phyloP scores from a whole-genome alignment of 164 flowering plant species.

The Sedum album region DNA sequence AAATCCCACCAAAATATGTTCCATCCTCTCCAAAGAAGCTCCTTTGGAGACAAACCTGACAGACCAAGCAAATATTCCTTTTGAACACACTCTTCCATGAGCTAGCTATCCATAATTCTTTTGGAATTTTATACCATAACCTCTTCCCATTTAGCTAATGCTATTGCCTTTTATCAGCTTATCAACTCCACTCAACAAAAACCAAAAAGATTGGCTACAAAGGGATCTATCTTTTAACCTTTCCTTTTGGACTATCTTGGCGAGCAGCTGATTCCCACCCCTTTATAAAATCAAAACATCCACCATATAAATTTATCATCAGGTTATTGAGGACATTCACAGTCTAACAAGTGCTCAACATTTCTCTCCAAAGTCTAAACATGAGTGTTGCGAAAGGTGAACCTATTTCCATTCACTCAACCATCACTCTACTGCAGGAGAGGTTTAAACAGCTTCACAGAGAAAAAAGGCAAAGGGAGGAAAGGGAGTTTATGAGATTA shows the following conservation, averaged over 20 bases:
- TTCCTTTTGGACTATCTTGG: conserved; percentile 42
- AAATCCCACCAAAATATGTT: conserved; percentile 15
- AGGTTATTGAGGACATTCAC: neutral
- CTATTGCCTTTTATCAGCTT: conserved; percentile 21
- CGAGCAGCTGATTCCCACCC: conserved; percentile 44
- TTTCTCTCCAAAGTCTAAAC: neutral
- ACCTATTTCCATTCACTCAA: conserved; percentile 18
- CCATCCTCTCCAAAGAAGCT: conserved; percentile 34
- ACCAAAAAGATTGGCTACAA: conserved; percentile 20
- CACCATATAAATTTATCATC: neutral
- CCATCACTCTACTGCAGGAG: conserved; percentile 38
- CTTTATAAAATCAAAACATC: conserved; percentile 8
- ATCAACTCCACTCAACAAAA: conserved; percentile 17
- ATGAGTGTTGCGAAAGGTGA: conserved; percentile 22
- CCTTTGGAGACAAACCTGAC: conserved; percentile 27
- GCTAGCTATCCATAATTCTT: conserved; percentile 29
- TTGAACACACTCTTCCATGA: conserved; percentile 45
- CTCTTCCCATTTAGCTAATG: conserved; percentile 23
- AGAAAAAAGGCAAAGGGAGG: conserved; percentile 33
- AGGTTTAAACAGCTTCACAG: conserved; percentile 35
- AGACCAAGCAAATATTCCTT: conserved; percentile 40
- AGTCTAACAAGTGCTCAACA: neutral
- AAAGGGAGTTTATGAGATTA: conserved; percentile 18
- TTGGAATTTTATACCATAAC: conserved; percentile 25
- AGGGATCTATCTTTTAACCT: conserved; percentile 8